Base-by-base conservation (phyloP, 495 filamentous ascomycete genomes). In the Podospora appendiculata region DNA sequence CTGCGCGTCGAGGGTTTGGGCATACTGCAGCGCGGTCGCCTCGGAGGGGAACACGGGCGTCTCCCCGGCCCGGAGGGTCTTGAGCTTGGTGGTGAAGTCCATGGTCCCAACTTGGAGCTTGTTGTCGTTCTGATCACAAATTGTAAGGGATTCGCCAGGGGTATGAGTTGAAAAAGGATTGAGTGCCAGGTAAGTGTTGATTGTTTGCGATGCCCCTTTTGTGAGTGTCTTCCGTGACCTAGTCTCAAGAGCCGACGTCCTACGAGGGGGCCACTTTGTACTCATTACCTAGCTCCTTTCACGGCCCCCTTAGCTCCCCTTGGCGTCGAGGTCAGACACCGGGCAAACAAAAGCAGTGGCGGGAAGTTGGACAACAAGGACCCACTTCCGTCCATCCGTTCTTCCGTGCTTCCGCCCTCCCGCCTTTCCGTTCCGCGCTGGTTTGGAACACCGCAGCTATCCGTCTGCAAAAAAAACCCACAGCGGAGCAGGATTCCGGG, bases 1-100 rank as follows among this genome's bases (percentile, higher is more conserved):
- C 54, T 80, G 68, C 0, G 66, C 66, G 67, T 97, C 92, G 14
- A 89, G 69, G 4, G 41, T 32, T 35, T 55, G 32, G 11, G 63
- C 60, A 17, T 59, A 66, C 4, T 59, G 48, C 4, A 59, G 32
- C 0, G 53, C 51, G 6, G 45, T 54, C 6, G 63, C 51, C 2
- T 58, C 42, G 6, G 51, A 8, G 18, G 55, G 51, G 19, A 63
- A 66, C 4, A 47, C 16, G 6, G 55, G 44, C 8, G 56, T 47
- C 12, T 54, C 14, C 12, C 60, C 63, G 2, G 52, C 52, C 6
- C 56, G 47, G 12, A 60, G 47, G 45, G 49, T 41, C 9, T 49
- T 25, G 32, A 50, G 25, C 8, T 51, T 36, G 1, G 53, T 45
- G 17, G 33, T 19, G 16, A 57, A 40, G 13, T 43, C 39, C 53